A percentile compares a stretch with the other conserved stretches of the same genome.
These are phyloP conservation scores for Termitomyces sp. DNA, from an alignment of 768 basidiomycete species.

Conservation along the genomic window DNA sequence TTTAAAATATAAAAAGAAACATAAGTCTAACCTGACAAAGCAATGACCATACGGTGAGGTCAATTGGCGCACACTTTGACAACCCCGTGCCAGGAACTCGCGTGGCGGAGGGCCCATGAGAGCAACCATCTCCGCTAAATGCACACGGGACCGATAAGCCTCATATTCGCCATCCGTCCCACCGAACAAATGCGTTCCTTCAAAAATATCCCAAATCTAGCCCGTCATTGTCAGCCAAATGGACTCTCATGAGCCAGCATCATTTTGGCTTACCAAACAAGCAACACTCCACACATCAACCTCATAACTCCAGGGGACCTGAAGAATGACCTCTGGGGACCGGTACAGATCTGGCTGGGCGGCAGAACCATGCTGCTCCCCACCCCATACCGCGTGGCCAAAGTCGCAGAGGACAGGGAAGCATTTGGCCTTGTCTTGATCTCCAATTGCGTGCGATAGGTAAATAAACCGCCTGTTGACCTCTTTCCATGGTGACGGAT, in stretches of 20 bases:
- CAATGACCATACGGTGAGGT: too few species aligned
- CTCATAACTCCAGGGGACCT: constrained; percentile 17
- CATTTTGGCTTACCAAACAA: constrained; percentile 15
- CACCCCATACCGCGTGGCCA: constrained; percentile 14
- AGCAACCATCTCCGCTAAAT: constrained; percentile 1
- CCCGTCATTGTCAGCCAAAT: not conserved
- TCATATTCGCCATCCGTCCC: not conserved
- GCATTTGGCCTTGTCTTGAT: not conserved
- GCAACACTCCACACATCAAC: constrained; percentile 27
- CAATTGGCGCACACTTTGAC: too few species aligned
- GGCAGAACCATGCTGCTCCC: not conserved
- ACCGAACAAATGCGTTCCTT: not conserved
- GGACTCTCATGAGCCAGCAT: too few species aligned
- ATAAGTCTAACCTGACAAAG: too few species aligned
- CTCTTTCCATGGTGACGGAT: not conserved
- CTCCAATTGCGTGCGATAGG: constrained; percentile 1
- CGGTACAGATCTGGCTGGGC: constrained; percentile 22
- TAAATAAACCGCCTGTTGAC: constrained; percentile 8
- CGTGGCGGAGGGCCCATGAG: constrained; percentile 2
- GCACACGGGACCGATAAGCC: not conserved
- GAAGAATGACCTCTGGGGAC: constrained; percentile 23
- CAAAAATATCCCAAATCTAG: constrained; percentile 4
- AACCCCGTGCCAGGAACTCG: not conserved
- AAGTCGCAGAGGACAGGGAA: constrained; percentile 16
- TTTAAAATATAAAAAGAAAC: too few species aligned